Evolutionary conservation across 2,329 filamentous ascomycete species (phyloP).

Genomic region (Diplodia mutila): DNA sequence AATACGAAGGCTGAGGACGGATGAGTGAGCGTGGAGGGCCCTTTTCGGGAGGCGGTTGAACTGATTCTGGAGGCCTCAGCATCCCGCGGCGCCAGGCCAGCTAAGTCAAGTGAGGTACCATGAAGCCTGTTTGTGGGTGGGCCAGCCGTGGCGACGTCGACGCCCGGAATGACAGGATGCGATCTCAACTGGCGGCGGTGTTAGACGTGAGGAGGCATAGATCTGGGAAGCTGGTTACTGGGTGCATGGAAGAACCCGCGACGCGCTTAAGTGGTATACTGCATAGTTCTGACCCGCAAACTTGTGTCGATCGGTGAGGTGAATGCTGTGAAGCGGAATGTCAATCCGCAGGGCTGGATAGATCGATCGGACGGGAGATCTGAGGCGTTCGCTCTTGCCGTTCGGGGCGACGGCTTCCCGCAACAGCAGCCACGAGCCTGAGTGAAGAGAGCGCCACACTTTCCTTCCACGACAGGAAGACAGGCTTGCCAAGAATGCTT

Average conservation of each 20-base stretch:
- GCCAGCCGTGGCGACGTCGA: constrained; percentile 25
- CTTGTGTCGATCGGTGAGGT: constrained; percentile 16
- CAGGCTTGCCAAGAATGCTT: background rate
- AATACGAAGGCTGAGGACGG: constrained; percentile 7
- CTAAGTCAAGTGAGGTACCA: background rate
- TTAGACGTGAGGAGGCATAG: background rate
- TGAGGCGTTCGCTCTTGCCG: constrained; percentile 18
- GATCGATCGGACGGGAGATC: constrained; percentile 8
- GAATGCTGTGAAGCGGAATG: constrained; percentile 7
- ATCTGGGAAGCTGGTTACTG: constrained; percentile 30
- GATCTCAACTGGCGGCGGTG: constrained; percentile 30
- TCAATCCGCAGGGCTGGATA: background rate
- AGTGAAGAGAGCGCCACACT: background rate
- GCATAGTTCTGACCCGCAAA: constrained; percentile 32
- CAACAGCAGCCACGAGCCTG: background rate
- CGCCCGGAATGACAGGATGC: constrained; percentile 34
- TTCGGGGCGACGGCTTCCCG: background rate
- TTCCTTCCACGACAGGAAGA: background rate
- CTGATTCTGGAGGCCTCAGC: constrained; percentile 14
- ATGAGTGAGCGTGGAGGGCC: constrained; percentile 26
- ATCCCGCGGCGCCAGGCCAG: background rate
- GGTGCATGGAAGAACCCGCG: constrained; percentile 43
- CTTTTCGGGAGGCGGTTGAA: constrained; percentile 33
- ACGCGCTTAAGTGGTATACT: constrained; percentile 40
- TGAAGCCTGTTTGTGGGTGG: constrained; percentile 17